Percentiles rank a stretch among this genome's conserved stretches.
Conservation (phyloP, 1,284 basidiomycete species). For the Tremellales sp. region DNA sequence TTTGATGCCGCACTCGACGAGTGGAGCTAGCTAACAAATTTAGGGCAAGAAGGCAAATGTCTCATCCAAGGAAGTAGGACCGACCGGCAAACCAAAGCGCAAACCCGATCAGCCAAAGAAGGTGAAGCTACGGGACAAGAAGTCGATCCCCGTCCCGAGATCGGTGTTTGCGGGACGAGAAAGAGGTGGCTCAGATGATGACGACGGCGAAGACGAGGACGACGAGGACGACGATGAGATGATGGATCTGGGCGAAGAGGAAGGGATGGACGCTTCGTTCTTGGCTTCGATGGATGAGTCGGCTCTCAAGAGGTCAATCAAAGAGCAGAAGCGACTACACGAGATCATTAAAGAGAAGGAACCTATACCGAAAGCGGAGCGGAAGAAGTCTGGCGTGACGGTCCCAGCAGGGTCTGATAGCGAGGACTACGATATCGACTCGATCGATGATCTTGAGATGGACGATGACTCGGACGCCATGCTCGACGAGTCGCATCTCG, state of each 20-base stretch:
- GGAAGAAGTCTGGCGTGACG: constrained; percentile 28
- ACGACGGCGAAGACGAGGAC: constrained; percentile 24
- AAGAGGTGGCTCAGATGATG: constrained; percentile 11
- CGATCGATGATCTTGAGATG: constrained; percentile 24
- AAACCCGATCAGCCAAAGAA: constrained; percentile 45
- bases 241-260: constrained; percentile 32
- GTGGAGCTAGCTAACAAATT: constrained; percentile 4
- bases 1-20: background rate
- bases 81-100: constrained; percentile 42
- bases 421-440: constrained; percentile 42
- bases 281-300: constrained; percentile 34
- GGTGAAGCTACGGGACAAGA: constrained; percentile 47
- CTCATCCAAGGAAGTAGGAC: constrained; percentile 12
- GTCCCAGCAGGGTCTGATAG: constrained; percentile 24
- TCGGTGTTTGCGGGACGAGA: constrained; percentile 28
- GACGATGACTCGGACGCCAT: constrained; percentile 10
- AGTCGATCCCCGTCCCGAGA: constrained; percentile 43
- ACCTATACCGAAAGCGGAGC: constrained; percentile 29
- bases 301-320: constrained; percentile 39
- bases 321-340: constrained; percentile 47
- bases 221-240: constrained; percentile 20
- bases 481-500: constrained; percentile 5
- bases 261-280: constrained; percentile 31
- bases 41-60: constrained; percentile 9
- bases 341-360: constrained; percentile 38